Percentiles rank a stretch among this genome's conserved stretches.
These are phyloP conservation scores for Amanita muscaria DNA, from an alignment of 768 basidiomycete species.

Conservation along the genomic window DNA sequence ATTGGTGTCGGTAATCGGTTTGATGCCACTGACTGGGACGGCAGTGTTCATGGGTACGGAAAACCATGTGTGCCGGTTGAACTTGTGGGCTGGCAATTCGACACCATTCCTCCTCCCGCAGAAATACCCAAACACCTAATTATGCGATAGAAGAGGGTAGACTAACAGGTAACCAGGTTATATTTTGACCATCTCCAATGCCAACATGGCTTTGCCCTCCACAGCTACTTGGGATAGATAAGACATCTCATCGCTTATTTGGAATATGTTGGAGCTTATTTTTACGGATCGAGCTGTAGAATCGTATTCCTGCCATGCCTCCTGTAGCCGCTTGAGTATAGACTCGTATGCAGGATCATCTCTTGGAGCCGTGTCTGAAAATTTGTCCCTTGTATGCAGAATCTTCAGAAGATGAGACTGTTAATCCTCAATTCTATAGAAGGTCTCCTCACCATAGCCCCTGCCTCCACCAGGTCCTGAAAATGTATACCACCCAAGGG, in stretches of 20 bases:
- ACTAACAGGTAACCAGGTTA: neutral
- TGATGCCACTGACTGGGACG: too few species aligned
- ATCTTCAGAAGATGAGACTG: neutral
- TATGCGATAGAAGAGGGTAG: too few species aligned
- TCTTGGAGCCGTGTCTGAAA: neutral
- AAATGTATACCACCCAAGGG: neutral
- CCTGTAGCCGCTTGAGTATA: neutral
- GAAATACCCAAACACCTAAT: neutral
- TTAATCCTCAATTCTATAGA: neutral
- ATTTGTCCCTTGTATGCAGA: neutral
- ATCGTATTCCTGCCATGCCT: neutral
- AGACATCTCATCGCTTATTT: neutral
- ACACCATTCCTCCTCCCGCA: neutral
- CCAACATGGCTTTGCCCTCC: neutral
- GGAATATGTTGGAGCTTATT: neutral
- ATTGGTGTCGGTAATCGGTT: too few species aligned
- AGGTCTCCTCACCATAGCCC: neutral
- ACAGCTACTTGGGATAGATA: neutral
- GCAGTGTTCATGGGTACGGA: too few species aligned
- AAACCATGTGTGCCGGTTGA: too few species aligned
- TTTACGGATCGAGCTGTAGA: neutral
- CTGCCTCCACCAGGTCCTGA: neutral
- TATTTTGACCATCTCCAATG: slow-evolving; percentile 1
- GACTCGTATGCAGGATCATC: neutral
- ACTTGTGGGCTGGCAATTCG: too few species aligned